phyloP scores from a whole-genome alignment of 306 rosid genomes.

The Rosa rugosa region DNA sequence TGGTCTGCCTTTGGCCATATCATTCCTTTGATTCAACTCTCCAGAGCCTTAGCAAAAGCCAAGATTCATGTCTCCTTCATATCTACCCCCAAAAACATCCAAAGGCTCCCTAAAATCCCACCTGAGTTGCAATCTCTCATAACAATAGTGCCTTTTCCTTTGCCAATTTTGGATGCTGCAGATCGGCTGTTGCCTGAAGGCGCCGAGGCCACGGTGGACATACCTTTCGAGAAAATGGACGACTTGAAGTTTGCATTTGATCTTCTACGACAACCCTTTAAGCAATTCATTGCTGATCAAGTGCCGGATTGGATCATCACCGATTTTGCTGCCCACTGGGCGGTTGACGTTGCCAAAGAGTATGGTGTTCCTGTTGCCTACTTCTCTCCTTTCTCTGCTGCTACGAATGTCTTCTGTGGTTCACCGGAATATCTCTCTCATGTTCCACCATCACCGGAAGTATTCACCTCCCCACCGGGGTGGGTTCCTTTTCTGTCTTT shows the following conservation, averaged over 20 bases:
- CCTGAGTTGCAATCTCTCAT: background rate
- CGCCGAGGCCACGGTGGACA: constrained; percentile 8
- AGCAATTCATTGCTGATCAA: background rate
- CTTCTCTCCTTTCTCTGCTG: constrained; percentile 3
- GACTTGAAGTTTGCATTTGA: background rate
- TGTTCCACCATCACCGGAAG: background rate
- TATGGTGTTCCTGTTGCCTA: background rate
- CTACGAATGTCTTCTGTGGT: background rate
- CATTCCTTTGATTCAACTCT: constrained; percentile 5
- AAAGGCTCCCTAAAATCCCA: constrained; percentile 24
- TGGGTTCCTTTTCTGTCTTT: constrained; percentile 4
- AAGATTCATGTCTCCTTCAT: constrained; percentile 25
- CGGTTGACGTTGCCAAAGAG: background rate
- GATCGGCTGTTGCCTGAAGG: background rate
- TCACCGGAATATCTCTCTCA: background rate
- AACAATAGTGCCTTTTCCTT: constrained; percentile 7
- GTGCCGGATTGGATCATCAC: constrained; percentile 18
- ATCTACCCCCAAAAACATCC: constrained; percentile 21
- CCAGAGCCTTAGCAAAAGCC: constrained; percentile 25
- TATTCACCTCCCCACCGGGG: background rate
- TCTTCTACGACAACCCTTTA: background rate
- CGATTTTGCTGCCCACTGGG: background rate
- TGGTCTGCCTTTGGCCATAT: constrained; percentile 37
- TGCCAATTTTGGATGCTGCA: background rate
- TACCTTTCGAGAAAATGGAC: constrained; percentile 1